Evolutionary conservation across 2,329 filamentous ascomycete genomes (phyloP).

Genomic region (Metarhizium rileyi): DNA sequence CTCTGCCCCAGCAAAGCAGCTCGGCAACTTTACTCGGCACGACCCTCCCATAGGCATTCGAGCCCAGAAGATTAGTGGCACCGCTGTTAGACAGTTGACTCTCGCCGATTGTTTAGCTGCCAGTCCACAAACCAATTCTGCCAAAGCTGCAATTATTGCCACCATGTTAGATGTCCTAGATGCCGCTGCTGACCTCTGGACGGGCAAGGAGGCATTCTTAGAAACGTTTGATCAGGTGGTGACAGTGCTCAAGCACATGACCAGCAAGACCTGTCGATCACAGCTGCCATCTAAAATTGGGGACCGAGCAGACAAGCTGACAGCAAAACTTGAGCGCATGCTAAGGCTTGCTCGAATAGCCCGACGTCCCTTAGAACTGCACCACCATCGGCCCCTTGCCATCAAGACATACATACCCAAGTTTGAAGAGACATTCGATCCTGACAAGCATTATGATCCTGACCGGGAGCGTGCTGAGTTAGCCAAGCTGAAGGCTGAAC

Average conservation of each 20-base stretch:
- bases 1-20: conserved; percentile 30
- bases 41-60: conserved; percentile 42
- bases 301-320: conserved; percentile 31
- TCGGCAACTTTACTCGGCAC: conserved; percentile 53
- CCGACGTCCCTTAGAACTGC: conserved; percentile 74
- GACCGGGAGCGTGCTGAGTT: conserved; percentile 81
- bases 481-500: conserved; percentile 76
- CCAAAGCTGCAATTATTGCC: conserved; percentile 50
- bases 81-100: conserved; percentile 40
- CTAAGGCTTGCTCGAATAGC: conserved; percentile 52
- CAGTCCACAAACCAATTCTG: conserved; percentile 11
- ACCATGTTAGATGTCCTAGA: conserved; percentile 58
- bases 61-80: conserved; percentile 32
- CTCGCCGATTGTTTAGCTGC: conserved; percentile 46
- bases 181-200: conserved; percentile 63
- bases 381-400: conserved; percentile 78
- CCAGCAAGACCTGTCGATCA: conserved; percentile 37
- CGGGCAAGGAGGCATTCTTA: conserved; percentile 59
- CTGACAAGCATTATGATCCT: conserved; percentile 93
- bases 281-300: conserved; percentile 38
- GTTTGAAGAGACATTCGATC: conserved; percentile 93
- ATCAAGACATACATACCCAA: conserved; percentile 86
- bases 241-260: conserved; percentile 50
- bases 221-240: conserved; percentile 66
- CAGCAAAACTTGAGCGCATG: conserved; percentile 39